These are phyloP conservation scores for Aquilaria malaccensis DNA, from an alignment of 345 rosid genomes.

Conservation along the genomic window DNA sequence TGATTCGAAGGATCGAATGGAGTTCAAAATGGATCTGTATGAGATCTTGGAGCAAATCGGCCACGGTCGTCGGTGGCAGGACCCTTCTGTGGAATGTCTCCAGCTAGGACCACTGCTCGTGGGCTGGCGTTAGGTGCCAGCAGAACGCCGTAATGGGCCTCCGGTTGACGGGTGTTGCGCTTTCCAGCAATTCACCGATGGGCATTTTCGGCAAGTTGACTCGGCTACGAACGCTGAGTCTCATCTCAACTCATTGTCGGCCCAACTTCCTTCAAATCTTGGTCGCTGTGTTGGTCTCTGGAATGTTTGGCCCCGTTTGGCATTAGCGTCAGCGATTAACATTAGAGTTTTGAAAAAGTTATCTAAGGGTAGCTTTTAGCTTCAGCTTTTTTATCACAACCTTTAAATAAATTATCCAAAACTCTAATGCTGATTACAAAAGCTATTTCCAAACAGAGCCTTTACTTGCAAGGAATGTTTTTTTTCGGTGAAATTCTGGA, in stretches of 20 bases:
- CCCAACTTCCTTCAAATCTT: slow-evolving; percentile 71
- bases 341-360: too few species aligned
- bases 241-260: slow-evolving; percentile 72
- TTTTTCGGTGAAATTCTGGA: slow-evolving; percentile 73
- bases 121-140: slow-evolving; percentile 76
- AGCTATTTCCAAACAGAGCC: too few species aligned
- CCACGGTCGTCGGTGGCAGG: slow-evolving; percentile 82
- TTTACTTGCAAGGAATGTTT: slow-evolving; percentile 66
- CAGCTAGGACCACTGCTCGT: slow-evolving; percentile 52
- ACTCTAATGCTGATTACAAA: too few species aligned
- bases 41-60: slow-evolving; percentile 99
- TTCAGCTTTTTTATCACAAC: too few species aligned
- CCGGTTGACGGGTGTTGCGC: slow-evolving; percentile 73
- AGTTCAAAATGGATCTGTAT: slow-evolving; percentile 96
- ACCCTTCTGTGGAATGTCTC: slow-evolving; percentile 65
- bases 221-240: slow-evolving; percentile 65
- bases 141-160: slow-evolving; percentile 63
- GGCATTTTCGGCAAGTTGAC: slow-evolving; percentile 81
- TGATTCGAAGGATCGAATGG: slow-evolving; percentile 34
- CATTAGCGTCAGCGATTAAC: too few species aligned
- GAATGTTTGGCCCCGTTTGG: slow-evolving; percentile 19
- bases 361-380: too few species aligned
- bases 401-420: too few species aligned
- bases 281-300: slow-evolving; percentile 50
- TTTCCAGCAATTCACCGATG: slow-evolving; percentile 53